Evolutionary conservation across 495 filamentous ascomycete genomes (phyloP).

Genomic region (Bombardia bombarda): DNA sequence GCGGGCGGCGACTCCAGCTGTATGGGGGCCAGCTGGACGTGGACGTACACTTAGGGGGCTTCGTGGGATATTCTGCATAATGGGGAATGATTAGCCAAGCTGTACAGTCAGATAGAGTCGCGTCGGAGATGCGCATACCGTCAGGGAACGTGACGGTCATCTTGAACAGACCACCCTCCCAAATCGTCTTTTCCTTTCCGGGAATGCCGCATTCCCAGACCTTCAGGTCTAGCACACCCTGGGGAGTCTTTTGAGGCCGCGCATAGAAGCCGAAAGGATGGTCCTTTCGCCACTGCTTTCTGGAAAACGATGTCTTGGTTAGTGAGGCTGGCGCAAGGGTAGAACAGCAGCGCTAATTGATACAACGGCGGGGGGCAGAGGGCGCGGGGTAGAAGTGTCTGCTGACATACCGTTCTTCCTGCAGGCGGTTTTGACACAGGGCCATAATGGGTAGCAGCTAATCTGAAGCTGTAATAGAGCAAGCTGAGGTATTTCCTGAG

Average conservation of each 20-base stretch:
- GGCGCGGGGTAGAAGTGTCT: not conserved
- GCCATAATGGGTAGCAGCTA: conserved; percentile 62
- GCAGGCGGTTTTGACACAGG: conserved; percentile 78
- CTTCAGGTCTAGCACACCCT: conserved; percentile 86
- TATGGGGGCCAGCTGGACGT: not conserved
- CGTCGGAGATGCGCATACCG: conserved; percentile 52
- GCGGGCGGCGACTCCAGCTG: conserved; percentile 2
- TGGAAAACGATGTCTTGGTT: conserved; percentile 24
- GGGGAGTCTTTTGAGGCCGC: conserved; percentile 67
- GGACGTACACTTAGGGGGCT: conserved; percentile 89
- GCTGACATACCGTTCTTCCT: conserved; percentile 73
- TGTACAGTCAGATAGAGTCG: not conserved
- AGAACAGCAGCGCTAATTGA: not conserved
- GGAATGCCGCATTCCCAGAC: conserved; percentile 94
- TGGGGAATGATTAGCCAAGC: conserved; percentile 10
- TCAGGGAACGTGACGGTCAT: conserved; percentile 89
- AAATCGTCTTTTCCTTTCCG: conserved; percentile 90
- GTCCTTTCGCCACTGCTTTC: conserved; percentile 94
- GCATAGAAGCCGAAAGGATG: conserved; percentile 98
- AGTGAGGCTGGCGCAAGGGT: conserved; percentile 5
- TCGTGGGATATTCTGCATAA: conserved; percentile 86
- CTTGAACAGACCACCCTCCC: conserved; percentile 96
- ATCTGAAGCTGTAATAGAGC: not conserved
- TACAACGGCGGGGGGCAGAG: not conserved
- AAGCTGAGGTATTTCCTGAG: conserved; percentile 2